Base-by-base conservation (phyloP, 73 alveolate genomes). In the Paramecium sonneborni region DNA sequence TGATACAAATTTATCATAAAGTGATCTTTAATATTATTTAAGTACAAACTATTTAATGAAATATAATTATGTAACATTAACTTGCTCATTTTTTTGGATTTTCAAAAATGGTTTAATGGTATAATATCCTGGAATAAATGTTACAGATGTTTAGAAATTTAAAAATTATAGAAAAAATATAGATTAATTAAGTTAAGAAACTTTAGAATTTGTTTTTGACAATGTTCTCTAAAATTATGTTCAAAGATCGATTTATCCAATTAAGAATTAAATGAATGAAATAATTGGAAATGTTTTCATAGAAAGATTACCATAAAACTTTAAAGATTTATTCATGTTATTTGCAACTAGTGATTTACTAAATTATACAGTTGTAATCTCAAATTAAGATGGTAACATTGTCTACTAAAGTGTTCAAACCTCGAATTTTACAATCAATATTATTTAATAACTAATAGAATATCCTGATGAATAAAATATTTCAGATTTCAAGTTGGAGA, bases 61-160 rank as follows among this genome's bases (percentile, higher is more conserved):
- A 79, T 79, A 79, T 12, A 41, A 41, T 39, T 79, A 79, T 41
- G 90, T 79, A 41, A 79, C 90, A 1, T 26, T 79, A 23, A 34
- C 44, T 14, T 24, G 44, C 11, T 79, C 44, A 39, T 39, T 79
- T 20, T 79, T 43, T 46, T 79, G 90, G 90, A 79, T 79, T 15
- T 79, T 79, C 5, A 1, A 79, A 21, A 46, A 79, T 43, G 90
- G 90, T 14, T 46, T 79, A 24, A 79, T 79, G 90, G 32, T 79
- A 0, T 12, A 79, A 44, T 79, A 79, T 23, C 90, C 90, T 9
- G 90, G 90, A 14, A 46, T 79, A 12, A 79, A 79, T 79, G 90
- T 79, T 11, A 79, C 90, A 79, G 74, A 79, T 79, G 26, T 44
- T 23, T 3, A 38, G 41, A 5, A 79, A 46, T 79, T 79, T 41